Evolutionary conservation across 1,284 basidiomycete species (phyloP).

Genomic region (Malassezia caprae): DNA sequence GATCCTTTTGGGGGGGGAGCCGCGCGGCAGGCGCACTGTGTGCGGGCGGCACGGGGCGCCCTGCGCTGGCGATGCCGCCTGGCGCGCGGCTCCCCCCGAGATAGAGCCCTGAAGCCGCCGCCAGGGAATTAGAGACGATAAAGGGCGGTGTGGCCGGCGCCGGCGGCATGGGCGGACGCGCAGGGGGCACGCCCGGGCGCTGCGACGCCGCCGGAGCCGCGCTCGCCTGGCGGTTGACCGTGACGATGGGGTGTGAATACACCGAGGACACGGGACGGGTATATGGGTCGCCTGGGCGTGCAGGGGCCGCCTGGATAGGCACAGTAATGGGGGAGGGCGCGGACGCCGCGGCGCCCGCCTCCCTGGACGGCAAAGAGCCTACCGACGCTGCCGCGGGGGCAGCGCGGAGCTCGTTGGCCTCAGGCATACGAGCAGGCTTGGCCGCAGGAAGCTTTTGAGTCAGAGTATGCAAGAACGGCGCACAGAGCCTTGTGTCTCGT

Average conservation of each 20-base stretch:
- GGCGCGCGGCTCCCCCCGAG: not conserved
- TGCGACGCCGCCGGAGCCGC: not conserved
- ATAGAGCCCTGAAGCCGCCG: slow-evolving; percentile 9
- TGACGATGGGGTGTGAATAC: slow-evolving; percentile 11
- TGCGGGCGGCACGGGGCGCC: not conserved
- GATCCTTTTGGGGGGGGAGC: slow-evolving; percentile 14
- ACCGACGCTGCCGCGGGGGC: not conserved
- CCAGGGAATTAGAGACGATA: slow-evolving; percentile 17
- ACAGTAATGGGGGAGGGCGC: not conserved
- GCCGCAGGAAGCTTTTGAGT: not conserved
- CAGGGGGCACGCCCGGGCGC: not conserved
- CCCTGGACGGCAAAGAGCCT: not conserved
- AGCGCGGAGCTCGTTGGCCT: slow-evolving; percentile 3
- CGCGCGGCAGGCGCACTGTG: not conserved
- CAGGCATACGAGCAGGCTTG: not conserved
- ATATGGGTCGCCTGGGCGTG: not conserved
- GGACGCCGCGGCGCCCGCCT: not conserved
- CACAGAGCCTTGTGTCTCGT: not conserved
- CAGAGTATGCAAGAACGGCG: not conserved
- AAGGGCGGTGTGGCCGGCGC: slow-evolving; percentile 6
- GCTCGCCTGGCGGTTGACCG: slow-evolving; percentile 4
- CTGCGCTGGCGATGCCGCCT: not conserved
- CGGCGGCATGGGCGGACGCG: not conserved
- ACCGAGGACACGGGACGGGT: slow-evolving; percentile 4
- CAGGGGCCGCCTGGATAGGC: not conserved